Evolutionary conservation across 2,329 filamentous ascomycete genomes (phyloP).

Genomic region (Aspergillus niger): DNA sequence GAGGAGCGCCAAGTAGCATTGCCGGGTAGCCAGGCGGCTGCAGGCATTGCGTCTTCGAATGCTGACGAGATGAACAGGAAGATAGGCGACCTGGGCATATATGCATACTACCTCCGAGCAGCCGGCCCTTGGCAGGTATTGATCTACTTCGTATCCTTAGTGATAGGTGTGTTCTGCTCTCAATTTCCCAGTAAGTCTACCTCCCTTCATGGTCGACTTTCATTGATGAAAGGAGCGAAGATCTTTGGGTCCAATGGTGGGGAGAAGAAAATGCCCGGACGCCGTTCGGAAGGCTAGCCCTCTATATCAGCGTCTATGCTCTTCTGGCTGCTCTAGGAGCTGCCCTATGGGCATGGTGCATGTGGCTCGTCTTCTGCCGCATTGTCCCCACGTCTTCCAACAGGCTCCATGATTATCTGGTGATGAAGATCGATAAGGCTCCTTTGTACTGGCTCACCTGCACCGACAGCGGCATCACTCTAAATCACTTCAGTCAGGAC

Average conservation of each 20-base stretch:
- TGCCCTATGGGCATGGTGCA: background rate
- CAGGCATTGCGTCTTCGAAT: background rate
- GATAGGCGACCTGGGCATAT: background rate
- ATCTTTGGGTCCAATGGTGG: conserved; percentile 5
- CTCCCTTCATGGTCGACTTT: background rate
- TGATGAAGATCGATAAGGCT: conserved; percentile 52
- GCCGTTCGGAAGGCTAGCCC: background rate
- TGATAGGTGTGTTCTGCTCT: background rate
- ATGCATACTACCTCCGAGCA: background rate
- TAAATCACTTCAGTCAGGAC: conserved; percentile 5
- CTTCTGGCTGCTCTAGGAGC: background rate
- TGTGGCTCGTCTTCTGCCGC: conserved; percentile 5
- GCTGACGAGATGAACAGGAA: background rate
- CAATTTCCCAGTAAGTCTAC: conserved; percentile 1
- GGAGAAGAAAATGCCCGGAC: background rate
- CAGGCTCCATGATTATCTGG: conserved; percentile 25
- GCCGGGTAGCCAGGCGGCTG: background rate
- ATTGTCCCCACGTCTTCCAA: background rate
- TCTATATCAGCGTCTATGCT: background rate
- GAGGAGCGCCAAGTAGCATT: background rate
- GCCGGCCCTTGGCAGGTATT: background rate
- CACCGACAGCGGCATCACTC: background rate
- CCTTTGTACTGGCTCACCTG: background rate
- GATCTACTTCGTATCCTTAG: background rate
- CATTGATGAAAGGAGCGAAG: background rate